phyloP scores from a whole-genome alignment of 768 basidiomycete genomes.

The Rhodotorula paludigena region DNA sequence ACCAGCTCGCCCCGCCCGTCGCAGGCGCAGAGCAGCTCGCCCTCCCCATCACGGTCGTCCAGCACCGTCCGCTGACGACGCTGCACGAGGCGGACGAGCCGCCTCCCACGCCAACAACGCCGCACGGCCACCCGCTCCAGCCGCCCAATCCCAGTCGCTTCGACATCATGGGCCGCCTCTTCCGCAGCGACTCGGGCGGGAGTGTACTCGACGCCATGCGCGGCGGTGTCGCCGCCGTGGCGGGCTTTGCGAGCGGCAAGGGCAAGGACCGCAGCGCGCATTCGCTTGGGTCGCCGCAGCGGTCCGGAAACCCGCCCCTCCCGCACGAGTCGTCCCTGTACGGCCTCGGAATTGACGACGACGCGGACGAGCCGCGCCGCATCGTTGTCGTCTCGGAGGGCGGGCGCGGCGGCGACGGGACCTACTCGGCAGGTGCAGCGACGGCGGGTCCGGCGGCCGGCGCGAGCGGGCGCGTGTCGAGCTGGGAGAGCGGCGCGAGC shows the following conservation, averaged over 20 bases:
- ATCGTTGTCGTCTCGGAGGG: conserved; percentile 34
- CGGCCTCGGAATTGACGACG: conserved; percentile 27
- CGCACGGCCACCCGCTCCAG: neutral
- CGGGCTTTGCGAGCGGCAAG: neutral
- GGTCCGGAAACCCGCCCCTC: conserved; percentile 10
- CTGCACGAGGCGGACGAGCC: conserved; percentile 14
- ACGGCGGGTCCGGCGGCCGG: conserved; percentile 7
- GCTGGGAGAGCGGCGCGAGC: conserved; percentile 36
- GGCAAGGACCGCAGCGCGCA: neutral
- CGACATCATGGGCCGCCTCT: conserved; percentile 33
- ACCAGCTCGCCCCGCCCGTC: neutral
- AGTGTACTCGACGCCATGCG: conserved; percentile 6
- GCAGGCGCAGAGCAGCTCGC: conserved; percentile 12
- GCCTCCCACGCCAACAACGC: neutral
- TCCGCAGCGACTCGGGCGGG: conserved; percentile 21
- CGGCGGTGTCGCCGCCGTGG: too few species aligned
- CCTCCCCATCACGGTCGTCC: neutral
- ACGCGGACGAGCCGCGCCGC: conserved; percentile 15
- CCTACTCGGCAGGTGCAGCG: neutral
- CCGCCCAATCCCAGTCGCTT: conserved; percentile 29
- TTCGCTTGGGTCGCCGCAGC: neutral
- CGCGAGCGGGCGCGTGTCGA: conserved; percentile 20
- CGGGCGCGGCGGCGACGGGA: conserved; percentile 8
- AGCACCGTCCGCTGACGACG: neutral
- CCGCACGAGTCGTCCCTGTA: conserved; percentile 17